Evolutionary conservation across 345 rosid genomes (phyloP).

Genomic region (Pseudoturritis turrita): DNA sequence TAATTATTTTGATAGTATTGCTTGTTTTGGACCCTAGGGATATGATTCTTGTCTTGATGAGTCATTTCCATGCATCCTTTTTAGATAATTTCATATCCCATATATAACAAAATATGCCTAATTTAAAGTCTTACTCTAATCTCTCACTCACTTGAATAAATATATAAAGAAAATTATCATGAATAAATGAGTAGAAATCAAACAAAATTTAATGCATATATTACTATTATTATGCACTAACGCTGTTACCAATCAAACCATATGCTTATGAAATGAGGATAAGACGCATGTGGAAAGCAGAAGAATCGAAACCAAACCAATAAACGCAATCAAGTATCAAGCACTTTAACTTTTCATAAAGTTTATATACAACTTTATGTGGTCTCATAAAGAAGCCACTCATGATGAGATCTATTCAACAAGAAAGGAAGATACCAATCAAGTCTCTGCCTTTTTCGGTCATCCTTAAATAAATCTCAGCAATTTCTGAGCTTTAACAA

Average conservation of each 20-base stretch:
- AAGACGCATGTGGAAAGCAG: background rate
- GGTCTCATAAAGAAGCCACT: conserved; percentile 13
- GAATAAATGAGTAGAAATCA: background rate
- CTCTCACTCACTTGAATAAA: background rate
- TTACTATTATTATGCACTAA: background rate
- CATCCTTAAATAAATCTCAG: conserved; percentile 17
- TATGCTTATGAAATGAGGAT: background rate
- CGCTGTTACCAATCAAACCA: conserved; percentile 4
- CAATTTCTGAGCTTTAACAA: too few species aligned
- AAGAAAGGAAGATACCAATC: conserved; percentile 26
- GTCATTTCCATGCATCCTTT: background rate
- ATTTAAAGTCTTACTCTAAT: background rate
- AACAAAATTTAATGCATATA: too few species aligned
- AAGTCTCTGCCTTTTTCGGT: background rate
- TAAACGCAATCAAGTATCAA: conserved; percentile 16
- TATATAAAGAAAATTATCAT: background rate
- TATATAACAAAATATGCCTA: background rate
- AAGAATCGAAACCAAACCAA: conserved; percentile 23
- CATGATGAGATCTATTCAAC: background rate
- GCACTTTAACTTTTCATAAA: conserved; percentile 20
- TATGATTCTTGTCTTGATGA: background rate
- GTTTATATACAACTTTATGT: background rate
- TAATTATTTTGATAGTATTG: background rate
- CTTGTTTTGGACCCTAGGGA: conserved; percentile 13
- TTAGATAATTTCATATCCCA: background rate